Evolutionary conservation across 306 rosid species (phyloP).

Genomic region (Lathyrus tuberosus): DNA sequence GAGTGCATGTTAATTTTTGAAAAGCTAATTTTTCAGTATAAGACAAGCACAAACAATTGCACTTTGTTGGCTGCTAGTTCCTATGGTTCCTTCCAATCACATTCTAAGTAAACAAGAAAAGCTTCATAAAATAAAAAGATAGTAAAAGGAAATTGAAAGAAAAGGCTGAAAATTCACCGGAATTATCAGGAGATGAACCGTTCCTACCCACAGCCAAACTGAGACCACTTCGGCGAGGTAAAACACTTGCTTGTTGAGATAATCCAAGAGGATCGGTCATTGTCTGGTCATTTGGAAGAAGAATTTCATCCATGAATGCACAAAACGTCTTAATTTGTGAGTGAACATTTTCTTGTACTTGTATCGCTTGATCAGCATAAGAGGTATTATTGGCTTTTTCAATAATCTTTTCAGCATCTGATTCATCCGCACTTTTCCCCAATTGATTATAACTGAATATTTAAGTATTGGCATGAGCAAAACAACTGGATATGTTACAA

Average conservation of each 20-base stretch:
- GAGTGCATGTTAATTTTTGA: conserved; percentile 12
- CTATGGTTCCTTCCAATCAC: conserved; percentile 14
- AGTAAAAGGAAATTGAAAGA: conserved; percentile 8
- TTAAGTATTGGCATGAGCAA: conserved; percentile 47
- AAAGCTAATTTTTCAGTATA: conserved; percentile 15
- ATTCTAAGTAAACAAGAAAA: conserved; percentile 1
- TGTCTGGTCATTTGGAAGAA: conserved; percentile 54
- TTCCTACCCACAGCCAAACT: conserved; percentile 73
- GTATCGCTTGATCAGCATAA: conserved; percentile 69
- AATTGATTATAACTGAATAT: conserved; percentile 72
- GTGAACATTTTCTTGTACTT: conserved; percentile 86
- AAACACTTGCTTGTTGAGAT: conserved; percentile 41
- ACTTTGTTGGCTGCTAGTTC: conserved; percentile 8
- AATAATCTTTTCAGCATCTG: conserved; percentile 70
- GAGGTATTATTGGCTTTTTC: conserved; percentile 73
- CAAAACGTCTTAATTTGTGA: conserved; percentile 63
- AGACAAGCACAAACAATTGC: conserved; percentile 8
- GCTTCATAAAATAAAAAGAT: conserved; percentile 18
- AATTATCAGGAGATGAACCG: conserved; percentile 37
- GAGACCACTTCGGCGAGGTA: conserved; percentile 73
- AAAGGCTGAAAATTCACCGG: conserved; percentile 50
- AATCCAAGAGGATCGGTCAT: conserved; percentile 44
- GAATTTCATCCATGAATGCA: conserved; percentile 74
- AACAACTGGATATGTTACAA: conserved; percentile 25
- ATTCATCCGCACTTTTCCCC: conserved; percentile 69